Evolutionary conservation across 1,284 basidiomycete genomes (phyloP).

Genomic region (Phaffia rhodozyma): DNA sequence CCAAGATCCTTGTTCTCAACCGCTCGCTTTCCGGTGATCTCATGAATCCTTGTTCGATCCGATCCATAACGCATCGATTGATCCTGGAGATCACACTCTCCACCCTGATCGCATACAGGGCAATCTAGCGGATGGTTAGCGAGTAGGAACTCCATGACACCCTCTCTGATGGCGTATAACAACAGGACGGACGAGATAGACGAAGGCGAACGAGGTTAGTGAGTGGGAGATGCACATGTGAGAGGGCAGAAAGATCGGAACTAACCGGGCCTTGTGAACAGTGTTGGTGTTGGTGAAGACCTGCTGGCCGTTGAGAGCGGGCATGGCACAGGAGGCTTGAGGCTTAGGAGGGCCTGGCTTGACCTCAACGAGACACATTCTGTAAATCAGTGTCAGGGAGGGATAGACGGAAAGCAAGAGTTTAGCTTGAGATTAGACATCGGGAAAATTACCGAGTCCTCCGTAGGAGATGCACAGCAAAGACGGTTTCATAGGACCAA

Average conservation of each 20-base stretch:
- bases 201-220: neutral
- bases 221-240: neutral
- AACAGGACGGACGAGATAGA: constrained; percentile 6
- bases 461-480: neutral
- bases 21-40: constrained; percentile 92
- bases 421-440: too few relatives aligned
- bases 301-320: constrained; percentile 91
- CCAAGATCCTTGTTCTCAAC: constrained; percentile 98
- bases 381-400: constrained; percentile 22
- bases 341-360: constrained; percentile 27
- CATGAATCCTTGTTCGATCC: constrained; percentile 94
- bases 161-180: constrained; percentile 50
- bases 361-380: constrained; percentile 89
- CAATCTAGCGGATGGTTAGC: constrained; percentile 89
- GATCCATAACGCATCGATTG: constrained; percentile 99
- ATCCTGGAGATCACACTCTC: constrained; percentile 98
- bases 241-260: constrained; percentile 3
- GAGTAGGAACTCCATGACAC: constrained; percentile 97
- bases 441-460: too few relatives aligned
- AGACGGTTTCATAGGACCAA: constrained; percentile 17
- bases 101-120: constrained; percentile 95
- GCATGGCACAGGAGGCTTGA: constrained; percentile 64
- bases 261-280: constrained; percentile 83
- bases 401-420: too few relatives aligned
- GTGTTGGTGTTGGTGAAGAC: constrained; percentile 92